Conservation (phyloP, 208 protist genomes). For the Crithidia mellificae region DNA sequence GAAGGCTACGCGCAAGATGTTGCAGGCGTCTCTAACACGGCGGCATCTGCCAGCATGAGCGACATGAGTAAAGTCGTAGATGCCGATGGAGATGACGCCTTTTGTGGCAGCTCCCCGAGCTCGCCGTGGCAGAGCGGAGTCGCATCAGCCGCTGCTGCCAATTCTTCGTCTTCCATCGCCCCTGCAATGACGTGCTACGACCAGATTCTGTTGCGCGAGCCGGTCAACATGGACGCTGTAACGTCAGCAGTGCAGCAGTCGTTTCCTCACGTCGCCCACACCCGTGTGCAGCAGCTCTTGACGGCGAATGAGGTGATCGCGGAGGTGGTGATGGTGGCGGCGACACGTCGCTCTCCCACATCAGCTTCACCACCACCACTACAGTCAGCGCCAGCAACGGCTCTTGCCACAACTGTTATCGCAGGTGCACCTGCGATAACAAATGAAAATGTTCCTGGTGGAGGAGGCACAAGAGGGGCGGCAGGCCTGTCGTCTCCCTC, state of each 20-base stretch:
- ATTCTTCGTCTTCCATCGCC: too few relatives aligned
- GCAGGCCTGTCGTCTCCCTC: neutral
- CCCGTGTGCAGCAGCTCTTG: conserved; percentile 59
- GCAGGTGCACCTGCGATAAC: neutral
- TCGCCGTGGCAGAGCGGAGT: too few relatives aligned
- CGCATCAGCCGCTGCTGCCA: too few relatives aligned
- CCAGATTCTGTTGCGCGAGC: conserved; percentile 64
- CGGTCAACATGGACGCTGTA: conserved; percentile 47
- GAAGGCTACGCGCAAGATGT: conserved; percentile 30
- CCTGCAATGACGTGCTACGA: conserved; percentile 38
- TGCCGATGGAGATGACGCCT: too few relatives aligned
- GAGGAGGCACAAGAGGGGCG: too few relatives aligned
- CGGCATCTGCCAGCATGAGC: neutral
- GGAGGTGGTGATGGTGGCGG: conserved; percentile 17
- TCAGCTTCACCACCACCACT: conserved; percentile 13
- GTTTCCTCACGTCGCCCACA: conserved; percentile 58
- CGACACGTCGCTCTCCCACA: conserved; percentile 1
- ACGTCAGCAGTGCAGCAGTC: conserved; percentile 41
- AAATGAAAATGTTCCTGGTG: neutral
- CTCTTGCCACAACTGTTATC: neutral
- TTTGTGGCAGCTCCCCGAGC: too few relatives aligned
- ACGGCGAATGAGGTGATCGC: conserved; percentile 57
- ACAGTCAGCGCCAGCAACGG: too few relatives aligned
- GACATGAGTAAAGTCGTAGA: neutral
- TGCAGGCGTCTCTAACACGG: neutral